Percentiles rank a stretch among this genome's conserved stretches.
These are phyloP conservation scores for Globisporangium canariense DNA, from an alignment of 352 stramenopile species.

Conservation along the genomic window DNA sequence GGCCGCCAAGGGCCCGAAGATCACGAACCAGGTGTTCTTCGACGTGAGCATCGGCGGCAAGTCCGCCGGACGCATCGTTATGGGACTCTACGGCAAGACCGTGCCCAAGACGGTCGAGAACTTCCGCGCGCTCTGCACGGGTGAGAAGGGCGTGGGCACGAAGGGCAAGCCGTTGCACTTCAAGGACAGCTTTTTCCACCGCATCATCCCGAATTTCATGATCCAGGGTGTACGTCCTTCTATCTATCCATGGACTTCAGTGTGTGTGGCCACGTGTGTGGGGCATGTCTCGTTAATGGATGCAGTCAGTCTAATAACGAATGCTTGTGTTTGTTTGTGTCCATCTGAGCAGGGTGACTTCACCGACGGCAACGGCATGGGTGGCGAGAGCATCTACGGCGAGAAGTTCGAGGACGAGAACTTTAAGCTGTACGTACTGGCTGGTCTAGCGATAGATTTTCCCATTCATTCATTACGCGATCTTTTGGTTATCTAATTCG, in stretches of 20 bases:
- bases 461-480: neutral
- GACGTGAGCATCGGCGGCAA: conserved; percentile 94
- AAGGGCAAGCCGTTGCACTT: conserved; percentile 96
- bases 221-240: conserved; percentile 60
- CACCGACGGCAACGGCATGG: conserved; percentile 78
- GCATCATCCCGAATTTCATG: conserved; percentile 96
- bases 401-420: conserved; percentile 95
- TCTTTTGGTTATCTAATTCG: neutral
- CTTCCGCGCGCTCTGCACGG: conserved; percentile 55
- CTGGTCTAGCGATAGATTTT: neutral
- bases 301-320: neutral
- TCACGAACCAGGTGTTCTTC: conserved; percentile 95
- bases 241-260: neutral
- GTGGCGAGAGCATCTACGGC: conserved; percentile 93
- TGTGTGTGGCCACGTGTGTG: no score
- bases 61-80: conserved; percentile 76
- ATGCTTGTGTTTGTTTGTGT: conserved; percentile 1
- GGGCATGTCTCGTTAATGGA: neutral
- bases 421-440: conserved; percentile 71
- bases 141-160: conserved; percentile 71
- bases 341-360: conserved; percentile 57
- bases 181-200: conserved; percentile 96
- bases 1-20: conserved; percentile 53
- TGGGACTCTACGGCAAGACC: conserved; percentile 80
- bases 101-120: conserved; percentile 83